A percentile compares a stretch with the other conserved stretches of the same genome.
Evolutionary conservation across 306 rosid genomes (phyloP).

Genomic region (Trifolium fragiferum): DNA sequence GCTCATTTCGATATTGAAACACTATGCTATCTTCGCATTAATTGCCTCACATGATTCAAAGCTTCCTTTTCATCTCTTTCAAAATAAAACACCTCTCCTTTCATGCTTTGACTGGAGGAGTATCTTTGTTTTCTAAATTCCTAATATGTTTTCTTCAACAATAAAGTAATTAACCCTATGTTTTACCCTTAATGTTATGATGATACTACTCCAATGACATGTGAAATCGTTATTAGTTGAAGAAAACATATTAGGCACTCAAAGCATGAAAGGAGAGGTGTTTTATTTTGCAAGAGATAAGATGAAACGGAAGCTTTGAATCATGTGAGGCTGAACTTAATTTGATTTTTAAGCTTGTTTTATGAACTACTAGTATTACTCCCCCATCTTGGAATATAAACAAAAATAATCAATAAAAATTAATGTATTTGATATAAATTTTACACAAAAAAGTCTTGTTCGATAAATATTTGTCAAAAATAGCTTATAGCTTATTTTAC

Average conservation of each 20-base stretch:
- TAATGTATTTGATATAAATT: too few species aligned
- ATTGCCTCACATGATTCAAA: constrained; percentile 72
- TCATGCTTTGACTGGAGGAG: constrained; percentile 40
- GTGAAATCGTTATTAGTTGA: background rate
- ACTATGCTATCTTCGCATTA: constrained; percentile 56
- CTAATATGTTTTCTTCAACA: background rate
- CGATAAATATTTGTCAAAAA: too few species aligned
- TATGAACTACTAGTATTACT: too few species aligned
- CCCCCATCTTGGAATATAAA: too few species aligned
- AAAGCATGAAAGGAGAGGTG: constrained; percentile 48
- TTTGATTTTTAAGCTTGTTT: too few species aligned
- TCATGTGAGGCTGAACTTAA: constrained; percentile 58
- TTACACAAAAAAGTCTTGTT: too few species aligned
- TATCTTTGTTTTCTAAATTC: constrained; percentile 3
- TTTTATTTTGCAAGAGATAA: constrained; percentile 58
- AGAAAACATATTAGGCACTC: background rate
- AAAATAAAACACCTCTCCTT: constrained; percentile 55
- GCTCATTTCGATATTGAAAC: constrained; percentile 54
- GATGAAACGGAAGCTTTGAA: constrained; percentile 55
- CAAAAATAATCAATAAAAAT: too few species aligned
- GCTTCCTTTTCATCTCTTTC: constrained; percentile 58
- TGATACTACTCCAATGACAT: background rate
- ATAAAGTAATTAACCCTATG: background rate
- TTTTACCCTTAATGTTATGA: background rate
- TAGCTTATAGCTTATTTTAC: too few species aligned